Evolutionary conservation across 495 filamentous ascomycete species (phyloP).

Genomic region (Lepidopterella palustris): DNA sequence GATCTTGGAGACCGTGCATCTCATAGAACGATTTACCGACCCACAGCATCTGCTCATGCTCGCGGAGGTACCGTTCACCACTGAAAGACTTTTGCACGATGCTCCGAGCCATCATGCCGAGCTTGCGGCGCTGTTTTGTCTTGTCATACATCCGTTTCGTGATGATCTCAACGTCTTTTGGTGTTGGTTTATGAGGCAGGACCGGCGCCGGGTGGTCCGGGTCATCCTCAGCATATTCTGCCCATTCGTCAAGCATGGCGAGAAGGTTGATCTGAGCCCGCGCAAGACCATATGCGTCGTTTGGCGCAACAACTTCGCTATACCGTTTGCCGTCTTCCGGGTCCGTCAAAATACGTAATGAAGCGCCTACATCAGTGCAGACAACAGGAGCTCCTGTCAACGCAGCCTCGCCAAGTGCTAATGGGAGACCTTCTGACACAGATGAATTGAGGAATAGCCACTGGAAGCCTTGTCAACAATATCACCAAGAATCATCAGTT

Average conservation of each 20-base stretch:
- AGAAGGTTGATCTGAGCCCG: conserved; percentile 58
- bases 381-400: conserved; percentile 59
- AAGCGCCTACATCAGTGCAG: conserved; percentile 59
- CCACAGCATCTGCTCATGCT: conserved; percentile 68
- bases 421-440: conserved; percentile 57
- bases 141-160: conserved; percentile 58
- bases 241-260: conserved; percentile 56
- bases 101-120: conserved; percentile 55
- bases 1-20: conserved; percentile 17
- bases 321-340: conserved; percentile 50
- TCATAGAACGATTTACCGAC: conserved; percentile 44
- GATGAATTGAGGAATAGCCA: conserved; percentile 66
- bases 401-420: conserved; percentile 61
- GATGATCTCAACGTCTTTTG: conserved; percentile 48
- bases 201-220: conserved; percentile 38
- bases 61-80: conserved; percentile 56
- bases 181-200: conserved; percentile 45
- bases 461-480: neutral
- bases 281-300: conserved; percentile 53
- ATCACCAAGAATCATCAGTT: neutral
- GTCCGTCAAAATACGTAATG: conserved; percentile 57
- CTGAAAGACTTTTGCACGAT: conserved; percentile 58
- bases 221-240: conserved; percentile 46
- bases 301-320: conserved; percentile 58
- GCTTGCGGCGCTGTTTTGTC: conserved; percentile 48